Evolutionary conservation across 352 stramenopile genomes (phyloP), one percentile per base, ranked within the genome.

Genomic region (Phytophthora tentaculata): DNA sequence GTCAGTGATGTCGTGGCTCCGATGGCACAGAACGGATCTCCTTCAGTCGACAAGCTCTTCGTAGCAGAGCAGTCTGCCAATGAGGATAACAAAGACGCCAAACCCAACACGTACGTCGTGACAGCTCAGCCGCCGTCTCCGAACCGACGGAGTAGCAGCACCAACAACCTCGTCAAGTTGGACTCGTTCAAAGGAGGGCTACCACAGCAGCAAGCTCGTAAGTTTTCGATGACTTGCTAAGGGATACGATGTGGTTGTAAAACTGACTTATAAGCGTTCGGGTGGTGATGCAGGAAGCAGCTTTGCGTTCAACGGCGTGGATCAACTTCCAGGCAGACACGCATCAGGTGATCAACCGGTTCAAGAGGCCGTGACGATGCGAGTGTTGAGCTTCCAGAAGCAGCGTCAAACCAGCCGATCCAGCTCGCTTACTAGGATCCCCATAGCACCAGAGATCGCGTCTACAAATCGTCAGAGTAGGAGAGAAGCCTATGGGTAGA

Each of bases 351-450:
- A 67, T 6, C 16, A 56, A 23, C 51, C 58, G 3, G 23, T 49
- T 13, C 60, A 67, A 35, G 73, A 80, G 55, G 69, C 71, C 5
- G 73, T 77, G 24, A 80, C 73, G 3, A 76, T 71, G 69, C 61
- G 73, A 50, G 64, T 77, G 19, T n/a, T 77, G n/a, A 80, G 65
- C 37, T 80, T 80, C 32, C 69, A 80, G 50, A 67, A 64, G 28
- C 28, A 67, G 13, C 67, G 64, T 19, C 53, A 28, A 51, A 20
- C 28, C n/a, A 70, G 51, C 54, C 64, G 68, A 64, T 56, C 66
- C 35, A 59, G 52, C n/a, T 79, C 72, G 8, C 49, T 76, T 13
- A 48, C 17, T 20, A 50, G 45, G 6, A 51, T 75, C 4, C 62
- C 67, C 28, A 43, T 62, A 12, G 41, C 56, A 0, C 35, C 67